Evolutionary conservation across 345 rosid genomes (phyloP), one percentile per base, ranked within the genome.

Genomic region (Hibiscus tridactylites): DNA sequence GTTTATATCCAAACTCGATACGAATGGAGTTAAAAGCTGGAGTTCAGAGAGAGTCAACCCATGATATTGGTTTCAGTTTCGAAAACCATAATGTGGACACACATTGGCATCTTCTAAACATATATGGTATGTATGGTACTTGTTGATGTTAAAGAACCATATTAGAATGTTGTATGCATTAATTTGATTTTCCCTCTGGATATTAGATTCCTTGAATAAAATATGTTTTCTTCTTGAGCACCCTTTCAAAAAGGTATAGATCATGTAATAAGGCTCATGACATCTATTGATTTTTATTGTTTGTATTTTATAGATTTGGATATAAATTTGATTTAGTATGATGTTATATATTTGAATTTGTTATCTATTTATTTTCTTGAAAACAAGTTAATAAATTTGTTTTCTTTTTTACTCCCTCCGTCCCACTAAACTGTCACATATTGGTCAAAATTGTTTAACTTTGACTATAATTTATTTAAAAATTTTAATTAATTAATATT

Each of bases 21-120:
- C 65, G 64, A 61, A 72, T 59, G 88, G 84, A 78, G 86, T 73
- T 67, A 87, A 85, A 65, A 72, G 74, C 75, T 90, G 96, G 97
- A 82, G 86, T 75, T 79, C 82, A 57, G 88, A 81, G 84, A 86
- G 73, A 76, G 80, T 88, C 78, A 88, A 85, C 65, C 91, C 90
- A 31, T 88, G 73, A 9, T 46, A 9, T 12, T 49, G 53, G 12
- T 49, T 49, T 49, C 53, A 3, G 53, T 49, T 49, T 49, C 53
- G 13, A 15, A 49, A 49, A 49, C 53, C 53, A 49, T 49, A 49
- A 49, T 49, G 53, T 49, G 53, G 53, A 49, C 53, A 3, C n/a
- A 49, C 53, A 15, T 49, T 49, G 53, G 53, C n/a, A 49, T 49
- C 53, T 49, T 49, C 53, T 3, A 49, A 49, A 13, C 53, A 12